Evolutionary conservation across 768 basidiomycete genomes (phyloP).

Genomic region (Podaxis sp.): DNA sequence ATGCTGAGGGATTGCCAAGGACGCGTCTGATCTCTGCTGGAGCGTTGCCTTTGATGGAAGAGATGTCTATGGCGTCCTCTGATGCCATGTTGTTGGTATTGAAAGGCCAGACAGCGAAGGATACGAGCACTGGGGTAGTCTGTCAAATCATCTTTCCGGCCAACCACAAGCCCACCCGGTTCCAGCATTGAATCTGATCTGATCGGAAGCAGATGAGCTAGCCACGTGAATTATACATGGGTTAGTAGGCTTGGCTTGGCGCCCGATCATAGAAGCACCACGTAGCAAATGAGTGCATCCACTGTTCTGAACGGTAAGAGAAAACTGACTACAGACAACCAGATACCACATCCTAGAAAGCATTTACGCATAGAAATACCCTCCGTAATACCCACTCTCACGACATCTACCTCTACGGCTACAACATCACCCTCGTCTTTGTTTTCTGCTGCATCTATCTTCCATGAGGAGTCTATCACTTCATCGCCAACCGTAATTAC

Average conservation of each 20-base stretch:
- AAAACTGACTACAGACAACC: slow-evolving; percentile 1
- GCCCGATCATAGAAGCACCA: not conserved
- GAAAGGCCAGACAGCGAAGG: not conserved
- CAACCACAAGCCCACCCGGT: not conserved
- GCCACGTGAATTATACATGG: not conserved
- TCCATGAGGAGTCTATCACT: not conserved
- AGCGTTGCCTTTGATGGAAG: slow-evolving; percentile 18
- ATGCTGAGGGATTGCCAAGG: slow-evolving; percentile 16
- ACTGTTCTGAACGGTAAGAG: not conserved
- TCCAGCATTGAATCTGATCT: not conserved
- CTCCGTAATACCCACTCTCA: not conserved
- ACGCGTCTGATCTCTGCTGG: slow-evolving; percentile 19
- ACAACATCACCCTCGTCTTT: slow-evolving; percentile 10
- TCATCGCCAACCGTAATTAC: not conserved
- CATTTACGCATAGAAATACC: slow-evolving; percentile 14
- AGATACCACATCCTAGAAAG: slow-evolving; percentile 9
- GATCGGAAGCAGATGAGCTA: not conserved
- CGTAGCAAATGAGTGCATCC: slow-evolving; percentile 1
- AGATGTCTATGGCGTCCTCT: not conserved
- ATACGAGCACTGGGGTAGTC: not conserved
- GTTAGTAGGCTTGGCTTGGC: not conserved
- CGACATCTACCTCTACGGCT: not conserved
- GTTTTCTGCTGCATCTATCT: slow-evolving; percentile 10
- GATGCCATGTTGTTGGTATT: not conserved
- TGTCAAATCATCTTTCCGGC: not conserved